Percentiles rank a stretch among this genome's conserved stretches.
Conservation (phyloP, 2,329 filamentous ascomycete species). For the Aspergillus thermomutatus region DNA sequence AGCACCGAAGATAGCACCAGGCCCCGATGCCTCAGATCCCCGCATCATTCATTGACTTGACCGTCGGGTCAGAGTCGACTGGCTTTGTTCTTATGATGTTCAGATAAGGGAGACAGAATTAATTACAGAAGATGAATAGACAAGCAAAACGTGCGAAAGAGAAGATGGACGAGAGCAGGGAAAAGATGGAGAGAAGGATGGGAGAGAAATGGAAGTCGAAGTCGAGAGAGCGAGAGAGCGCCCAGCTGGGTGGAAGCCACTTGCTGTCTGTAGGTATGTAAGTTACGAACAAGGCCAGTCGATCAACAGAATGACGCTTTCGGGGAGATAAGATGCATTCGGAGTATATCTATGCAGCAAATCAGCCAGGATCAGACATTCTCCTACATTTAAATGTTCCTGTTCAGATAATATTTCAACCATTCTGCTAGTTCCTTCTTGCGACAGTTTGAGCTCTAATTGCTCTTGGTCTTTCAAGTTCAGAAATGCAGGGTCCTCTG, state of each 20-base stretch:
- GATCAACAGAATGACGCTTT: neutral
- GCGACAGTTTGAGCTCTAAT: neutral
- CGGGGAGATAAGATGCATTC: neutral
- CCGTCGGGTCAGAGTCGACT: neutral
- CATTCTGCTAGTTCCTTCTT: neutral
- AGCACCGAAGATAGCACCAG: conserved; percentile 32
- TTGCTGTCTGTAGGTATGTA: neutral
- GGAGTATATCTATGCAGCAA: neutral
- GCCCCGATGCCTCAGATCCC: conserved; percentile 38
- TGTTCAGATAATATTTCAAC: no score
- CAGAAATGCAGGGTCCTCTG: neutral
- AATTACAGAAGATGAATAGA: neutral
- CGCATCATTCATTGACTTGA: conserved; percentile 38
- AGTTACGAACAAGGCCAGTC: neutral
- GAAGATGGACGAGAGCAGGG: neutral
- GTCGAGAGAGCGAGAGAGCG: conserved; percentile 9
- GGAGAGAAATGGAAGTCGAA: neutral
- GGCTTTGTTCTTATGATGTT: neutral
- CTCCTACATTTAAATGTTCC: neutral
- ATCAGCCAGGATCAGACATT: neutral
- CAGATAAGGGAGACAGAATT: conserved; percentile 1
- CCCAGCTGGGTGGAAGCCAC: neutral
- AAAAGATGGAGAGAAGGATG: neutral
- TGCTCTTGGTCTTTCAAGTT: neutral
- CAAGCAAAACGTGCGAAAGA: neutral